These are phyloP conservation scores for Fusarium sp. DNA, from an alignment of 2,329 filamentous ascomycete genomes.

Conservation along the genomic window DNA sequence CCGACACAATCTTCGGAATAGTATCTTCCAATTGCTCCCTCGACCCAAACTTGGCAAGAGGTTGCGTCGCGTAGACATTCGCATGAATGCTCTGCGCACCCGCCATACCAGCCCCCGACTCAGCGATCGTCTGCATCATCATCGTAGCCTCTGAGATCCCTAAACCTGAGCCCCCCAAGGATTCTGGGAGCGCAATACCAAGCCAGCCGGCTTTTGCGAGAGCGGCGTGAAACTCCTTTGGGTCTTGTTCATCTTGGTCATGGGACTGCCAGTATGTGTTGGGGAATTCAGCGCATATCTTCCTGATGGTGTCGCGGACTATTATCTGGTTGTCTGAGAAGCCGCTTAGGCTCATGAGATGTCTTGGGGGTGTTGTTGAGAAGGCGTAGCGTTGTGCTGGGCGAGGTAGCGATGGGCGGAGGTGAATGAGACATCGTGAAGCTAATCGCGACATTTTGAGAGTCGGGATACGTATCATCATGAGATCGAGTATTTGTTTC, in stretches of 20 bases:
- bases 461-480: background rate
- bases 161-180: slow-evolving; percentile 77
- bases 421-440: slow-evolving; percentile 2
- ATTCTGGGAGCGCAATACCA: slow-evolving; percentile 80
- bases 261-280: slow-evolving; percentile 81
- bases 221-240: slow-evolving; percentile 78
- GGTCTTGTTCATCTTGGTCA: slow-evolving; percentile 76
- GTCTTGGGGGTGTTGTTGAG: slow-evolving; percentile 46
- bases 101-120: slow-evolving; percentile 83
- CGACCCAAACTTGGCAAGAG: slow-evolving; percentile 77
- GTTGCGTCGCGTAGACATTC: slow-evolving; percentile 80
- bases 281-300: slow-evolving; percentile 75
- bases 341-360: slow-evolving; percentile 75
- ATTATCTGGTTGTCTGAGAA: slow-evolving; percentile 78
- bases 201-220: slow-evolving; percentile 82
- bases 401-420: background rate
- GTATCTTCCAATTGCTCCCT: slow-evolving; percentile 69
- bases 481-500: background rate
- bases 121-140: slow-evolving; percentile 86
- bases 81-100: slow-evolving; percentile 70
- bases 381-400: slow-evolving; percentile 37
- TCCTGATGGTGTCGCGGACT: slow-evolving; percentile 74
- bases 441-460: slow-evolving; percentile 20
- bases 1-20: slow-evolving; percentile 76
- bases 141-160: slow-evolving; percentile 85